These are phyloP conservation scores for Pilobolus umbonatus DNA, from an alignment of 192 early-diverging fungal species.

Conservation along the genomic window DNA sequence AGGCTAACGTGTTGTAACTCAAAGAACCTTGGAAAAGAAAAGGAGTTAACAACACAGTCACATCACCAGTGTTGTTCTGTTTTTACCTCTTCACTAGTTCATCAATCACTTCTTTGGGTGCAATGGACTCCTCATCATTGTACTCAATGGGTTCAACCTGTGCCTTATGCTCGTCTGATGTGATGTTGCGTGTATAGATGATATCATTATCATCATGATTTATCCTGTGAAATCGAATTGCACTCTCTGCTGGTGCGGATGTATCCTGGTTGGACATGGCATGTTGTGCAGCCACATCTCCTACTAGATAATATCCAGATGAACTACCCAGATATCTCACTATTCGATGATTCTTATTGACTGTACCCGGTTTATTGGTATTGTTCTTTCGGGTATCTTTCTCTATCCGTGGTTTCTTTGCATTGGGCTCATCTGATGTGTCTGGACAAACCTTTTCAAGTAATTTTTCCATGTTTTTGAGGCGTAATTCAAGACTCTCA, in stretches of 20 bases:
- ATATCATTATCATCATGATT: slow-evolving; percentile 24
- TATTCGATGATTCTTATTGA: slow-evolving; percentile 8
- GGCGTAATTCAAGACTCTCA: slow-evolving; percentile 23
- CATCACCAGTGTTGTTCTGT: background rate
- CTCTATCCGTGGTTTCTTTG: background rate
- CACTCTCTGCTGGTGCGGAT: background rate
- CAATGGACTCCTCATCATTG: background rate
- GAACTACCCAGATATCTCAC: slow-evolving; percentile 28
- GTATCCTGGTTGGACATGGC: background rate
- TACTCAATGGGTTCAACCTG: slow-evolving; percentile 1
- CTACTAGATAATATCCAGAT: slow-evolving; percentile 28
- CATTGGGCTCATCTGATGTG: background rate
- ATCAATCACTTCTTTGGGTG: slow-evolving; percentile 1
- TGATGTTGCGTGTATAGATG: slow-evolving; percentile 19
- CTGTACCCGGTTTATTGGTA: background rate
- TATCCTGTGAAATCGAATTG: slow-evolving; percentile 12
- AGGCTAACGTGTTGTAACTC: slow-evolving; percentile 8
- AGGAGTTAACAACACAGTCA: too few relatives aligned
- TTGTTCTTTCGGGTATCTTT: background rate
- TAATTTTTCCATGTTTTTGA: slow-evolving; percentile 27
- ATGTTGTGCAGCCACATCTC: too few relatives aligned
- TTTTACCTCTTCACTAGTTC: slow-evolving; percentile 5
- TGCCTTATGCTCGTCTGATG: slow-evolving; percentile 3
- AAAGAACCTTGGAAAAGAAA: slow-evolving; percentile 23
- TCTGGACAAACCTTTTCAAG: slow-evolving; percentile 14